Conservation (phyloP, 1,139 yeast species). For the Geotrichum histeridarum region DNA sequence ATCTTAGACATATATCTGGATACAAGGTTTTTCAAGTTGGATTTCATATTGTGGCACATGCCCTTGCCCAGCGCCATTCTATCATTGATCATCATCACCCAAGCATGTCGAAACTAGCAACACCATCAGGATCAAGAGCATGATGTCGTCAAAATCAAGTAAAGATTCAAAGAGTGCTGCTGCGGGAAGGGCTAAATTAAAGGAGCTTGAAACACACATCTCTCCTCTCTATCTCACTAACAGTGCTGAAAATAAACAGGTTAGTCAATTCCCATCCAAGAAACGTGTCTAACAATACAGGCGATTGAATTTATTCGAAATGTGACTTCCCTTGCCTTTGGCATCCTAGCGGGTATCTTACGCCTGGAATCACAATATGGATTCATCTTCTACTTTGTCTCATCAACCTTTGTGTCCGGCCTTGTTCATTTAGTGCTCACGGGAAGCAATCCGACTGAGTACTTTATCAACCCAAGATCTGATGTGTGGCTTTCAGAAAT, state of each 20-base stretch:
- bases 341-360: slow-evolving; percentile 67
- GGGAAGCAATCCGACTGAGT: slow-evolving; percentile 43
- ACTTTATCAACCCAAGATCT: slow-evolving; percentile 50
- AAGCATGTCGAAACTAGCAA: no score
- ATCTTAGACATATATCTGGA: no score
- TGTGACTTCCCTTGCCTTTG: slow-evolving; percentile 59
- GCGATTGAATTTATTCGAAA: slow-evolving; percentile 55
- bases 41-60: no score
- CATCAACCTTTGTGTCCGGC: slow-evolving; percentile 45
- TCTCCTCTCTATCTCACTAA: slow-evolving; percentile 16
- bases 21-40: no score
- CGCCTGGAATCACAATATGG: slow-evolving; percentile 64
- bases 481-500: slow-evolving; percentile 56
- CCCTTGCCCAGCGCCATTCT: no score
- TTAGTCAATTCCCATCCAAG: background rate
- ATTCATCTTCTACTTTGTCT: slow-evolving; percentile 51
- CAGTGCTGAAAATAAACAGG: slow-evolving; percentile 16
- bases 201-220: slow-evolving; percentile 16
- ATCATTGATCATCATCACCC: no score
- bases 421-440: slow-evolving; percentile 45
- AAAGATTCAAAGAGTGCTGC: background rate
- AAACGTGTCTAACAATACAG: slow-evolving; percentile 20
- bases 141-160: background rate
- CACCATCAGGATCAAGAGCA: background rate
- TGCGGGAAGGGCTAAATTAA: background rate